Conservation (phyloP, 2,329 filamentous ascomycete genomes). For the Colletotrichum falcatum region DNA sequence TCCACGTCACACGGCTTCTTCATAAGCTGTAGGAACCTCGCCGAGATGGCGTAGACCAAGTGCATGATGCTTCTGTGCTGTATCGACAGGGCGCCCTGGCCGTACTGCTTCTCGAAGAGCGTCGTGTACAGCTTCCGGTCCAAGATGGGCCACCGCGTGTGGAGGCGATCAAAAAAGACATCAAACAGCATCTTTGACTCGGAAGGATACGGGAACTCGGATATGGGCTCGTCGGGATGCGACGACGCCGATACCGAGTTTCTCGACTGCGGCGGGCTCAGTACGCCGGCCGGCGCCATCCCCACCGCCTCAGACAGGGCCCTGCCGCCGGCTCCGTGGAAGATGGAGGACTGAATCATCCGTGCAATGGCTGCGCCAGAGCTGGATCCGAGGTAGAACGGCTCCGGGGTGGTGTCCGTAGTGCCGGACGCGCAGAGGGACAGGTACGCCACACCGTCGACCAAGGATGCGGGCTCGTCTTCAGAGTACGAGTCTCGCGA, state of each 20-base stretch:
- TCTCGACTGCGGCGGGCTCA: slow-evolving; percentile 10
- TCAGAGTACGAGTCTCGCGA: slow-evolving; percentile 39
- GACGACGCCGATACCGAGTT: slow-evolving; percentile 19
- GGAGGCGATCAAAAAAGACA: slow-evolving; percentile 46
- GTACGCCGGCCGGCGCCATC: not conserved
- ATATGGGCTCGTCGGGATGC: slow-evolving; percentile 25
- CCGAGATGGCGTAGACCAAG: slow-evolving; percentile 45
- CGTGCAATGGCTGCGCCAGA: slow-evolving; percentile 46
- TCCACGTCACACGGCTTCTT: slow-evolving; percentile 45
- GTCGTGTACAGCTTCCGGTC: slow-evolving; percentile 42
- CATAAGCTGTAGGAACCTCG: slow-evolving; percentile 45
- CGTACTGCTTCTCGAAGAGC: slow-evolving; percentile 43
- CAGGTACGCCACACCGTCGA: slow-evolving; percentile 46
- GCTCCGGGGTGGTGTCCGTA: slow-evolving; percentile 44
- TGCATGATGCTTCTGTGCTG: slow-evolving; percentile 46
- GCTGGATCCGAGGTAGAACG: slow-evolving; percentile 46
- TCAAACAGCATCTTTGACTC: slow-evolving; percentile 44
- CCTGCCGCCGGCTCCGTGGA: slow-evolving; percentile 37
- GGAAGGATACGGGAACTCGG: slow-evolving; percentile 39
- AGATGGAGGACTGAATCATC: slow-evolving; percentile 46
- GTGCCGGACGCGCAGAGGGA: slow-evolving; percentile 45
- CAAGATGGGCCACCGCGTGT: slow-evolving; percentile 46
- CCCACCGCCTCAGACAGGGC: slow-evolving; percentile 22
- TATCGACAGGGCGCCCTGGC: slow-evolving; percentile 42
- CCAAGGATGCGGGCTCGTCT: slow-evolving; percentile 43